Evolutionary conservation across 306 rosid species (phyloP).

Genomic region (cucumber (Cucumis sativus)): DNA sequence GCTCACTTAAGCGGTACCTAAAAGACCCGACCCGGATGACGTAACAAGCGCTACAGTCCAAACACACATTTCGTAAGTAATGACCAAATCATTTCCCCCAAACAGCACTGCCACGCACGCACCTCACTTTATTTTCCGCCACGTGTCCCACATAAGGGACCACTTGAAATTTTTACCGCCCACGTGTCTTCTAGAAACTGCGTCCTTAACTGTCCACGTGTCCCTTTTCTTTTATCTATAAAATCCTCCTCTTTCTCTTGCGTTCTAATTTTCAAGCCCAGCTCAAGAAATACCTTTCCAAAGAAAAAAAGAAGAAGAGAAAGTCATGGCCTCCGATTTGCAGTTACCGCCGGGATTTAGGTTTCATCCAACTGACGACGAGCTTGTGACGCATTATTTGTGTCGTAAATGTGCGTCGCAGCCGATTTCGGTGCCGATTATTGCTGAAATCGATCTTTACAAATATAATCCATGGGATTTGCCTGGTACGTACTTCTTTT

Average conservation of each 20-base stretch:
- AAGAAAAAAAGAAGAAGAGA: not conserved
- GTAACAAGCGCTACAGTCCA: conserved; percentile 25
- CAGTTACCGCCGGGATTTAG: conserved; percentile 85
- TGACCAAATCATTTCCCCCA: conserved; percentile 47
- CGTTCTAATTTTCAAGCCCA: conserved; percentile 72
- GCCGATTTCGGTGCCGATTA: conserved; percentile 61
- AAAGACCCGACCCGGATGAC: conserved; percentile 29
- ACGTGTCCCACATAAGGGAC: conserved; percentile 32
- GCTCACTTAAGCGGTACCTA: conserved; percentile 9
- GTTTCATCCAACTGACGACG: conserved; percentile 95
- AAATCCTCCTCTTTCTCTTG: conserved; percentile 33
- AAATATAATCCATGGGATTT: conserved; percentile 86
- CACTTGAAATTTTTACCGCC: conserved; percentile 30
- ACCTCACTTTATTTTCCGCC: conserved; percentile 19
- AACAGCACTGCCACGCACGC: conserved; percentile 30
- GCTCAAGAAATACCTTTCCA: conserved; percentile 1
- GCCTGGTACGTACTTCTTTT: conserved; percentile 52
- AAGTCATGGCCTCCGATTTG: conserved; percentile 46
- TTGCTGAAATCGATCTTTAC: conserved; percentile 83
- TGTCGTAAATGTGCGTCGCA: conserved; percentile 73
- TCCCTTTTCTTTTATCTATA: conserved; percentile 15
- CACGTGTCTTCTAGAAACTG: conserved; percentile 63
- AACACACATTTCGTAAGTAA: conserved; percentile 61
- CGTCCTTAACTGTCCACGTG: conserved; percentile 32
- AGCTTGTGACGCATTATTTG: conserved; percentile 82